phyloP scores from a whole-genome alignment of 2,329 filamentous ascomycete genomes.

The Periconia macrospinosa region DNA sequence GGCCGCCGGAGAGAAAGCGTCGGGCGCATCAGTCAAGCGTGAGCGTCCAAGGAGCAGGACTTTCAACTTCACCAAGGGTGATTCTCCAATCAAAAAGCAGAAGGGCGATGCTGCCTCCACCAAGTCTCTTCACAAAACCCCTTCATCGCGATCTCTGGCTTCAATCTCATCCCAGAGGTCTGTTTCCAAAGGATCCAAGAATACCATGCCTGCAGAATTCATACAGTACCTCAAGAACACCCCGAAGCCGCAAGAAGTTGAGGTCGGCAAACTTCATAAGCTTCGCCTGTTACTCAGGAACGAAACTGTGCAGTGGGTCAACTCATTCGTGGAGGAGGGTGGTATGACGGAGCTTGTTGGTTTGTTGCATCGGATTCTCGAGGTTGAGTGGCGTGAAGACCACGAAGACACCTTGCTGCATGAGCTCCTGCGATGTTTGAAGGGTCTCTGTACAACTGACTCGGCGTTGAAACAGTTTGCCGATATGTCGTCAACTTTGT shows the following conservation, averaged over 20 bases:
- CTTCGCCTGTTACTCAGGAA: constrained; percentile 85
- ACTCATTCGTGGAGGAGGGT: constrained; percentile 83
- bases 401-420: constrained; percentile 93
- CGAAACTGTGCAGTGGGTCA: constrained; percentile 94
- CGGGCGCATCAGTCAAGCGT: constrained; percentile 44
- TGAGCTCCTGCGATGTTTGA: constrained; percentile 88
- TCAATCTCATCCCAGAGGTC: constrained; percentile 60
- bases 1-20: constrained; percentile 9
- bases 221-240: constrained; percentile 82
- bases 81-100: constrained; percentile 74
- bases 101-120: constrained; percentile 66
- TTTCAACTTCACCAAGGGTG: constrained; percentile 76
- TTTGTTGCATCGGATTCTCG: constrained; percentile 87
- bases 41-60: constrained; percentile 68
- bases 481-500: constrained; percentile 76
- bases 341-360: constrained; percentile 92
- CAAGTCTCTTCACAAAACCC: constrained; percentile 69
- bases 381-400: constrained; percentile 96
- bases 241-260: constrained; percentile 77
- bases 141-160: constrained; percentile 59
- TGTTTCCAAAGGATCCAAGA: constrained; percentile 70
- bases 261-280: constrained; percentile 95
- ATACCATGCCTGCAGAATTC: constrained; percentile 78
- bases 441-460: constrained; percentile 90
- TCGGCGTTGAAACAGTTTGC: constrained; percentile 80